These are phyloP conservation scores for Cudoniella acicularis DNA, from an alignment of 495 filamentous ascomycete species.

Conservation along the genomic window DNA sequence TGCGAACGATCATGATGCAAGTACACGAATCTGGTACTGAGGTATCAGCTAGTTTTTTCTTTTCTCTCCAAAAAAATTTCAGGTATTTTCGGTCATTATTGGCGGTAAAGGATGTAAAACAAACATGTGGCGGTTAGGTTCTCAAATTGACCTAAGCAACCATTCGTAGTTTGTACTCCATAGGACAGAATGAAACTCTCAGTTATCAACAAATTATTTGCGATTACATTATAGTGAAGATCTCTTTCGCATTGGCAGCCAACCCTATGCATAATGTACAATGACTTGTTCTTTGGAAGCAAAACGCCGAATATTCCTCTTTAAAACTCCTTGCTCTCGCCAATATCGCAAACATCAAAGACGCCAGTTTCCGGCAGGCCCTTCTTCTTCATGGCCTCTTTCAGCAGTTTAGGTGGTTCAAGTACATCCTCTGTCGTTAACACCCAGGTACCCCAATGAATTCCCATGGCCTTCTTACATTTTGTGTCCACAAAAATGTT, in stretches of 20 bases:
- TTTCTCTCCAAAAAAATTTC: background rate
- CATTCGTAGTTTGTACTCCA: slow-evolving; percentile 3
- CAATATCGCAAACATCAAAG: slow-evolving; percentile 87
- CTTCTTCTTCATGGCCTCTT: slow-evolving; percentile 66
- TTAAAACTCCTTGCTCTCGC: slow-evolving; percentile 75
- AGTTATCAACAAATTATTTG: background rate
- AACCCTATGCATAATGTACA: too few species aligned
- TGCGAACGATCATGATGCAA: slow-evolving; percentile 11
- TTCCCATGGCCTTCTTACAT: slow-evolving; percentile 79
- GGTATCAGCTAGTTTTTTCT: background rate
- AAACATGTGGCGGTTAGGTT: background rate
- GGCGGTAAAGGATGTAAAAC: slow-evolving; percentile 1
- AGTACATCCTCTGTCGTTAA: slow-evolving; percentile 81
- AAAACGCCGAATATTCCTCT: background rate
- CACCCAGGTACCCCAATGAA: slow-evolving; percentile 95
- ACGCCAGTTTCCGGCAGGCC: slow-evolving; percentile 70
- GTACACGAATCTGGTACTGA: background rate
- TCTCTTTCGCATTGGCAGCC: background rate
- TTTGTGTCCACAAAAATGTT: slow-evolving; percentile 87
- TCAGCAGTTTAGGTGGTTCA: slow-evolving; percentile 76
- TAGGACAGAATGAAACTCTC: slow-evolving; percentile 11
- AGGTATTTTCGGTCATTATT: background rate
- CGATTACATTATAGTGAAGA: background rate
- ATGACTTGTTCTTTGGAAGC: too few species aligned
- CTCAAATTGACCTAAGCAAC: background rate